Evolutionary conservation across 345 rosid genomes (phyloP), one percentile per base, ranked within the genome.

Genomic region (Balakata baccata): DNA sequence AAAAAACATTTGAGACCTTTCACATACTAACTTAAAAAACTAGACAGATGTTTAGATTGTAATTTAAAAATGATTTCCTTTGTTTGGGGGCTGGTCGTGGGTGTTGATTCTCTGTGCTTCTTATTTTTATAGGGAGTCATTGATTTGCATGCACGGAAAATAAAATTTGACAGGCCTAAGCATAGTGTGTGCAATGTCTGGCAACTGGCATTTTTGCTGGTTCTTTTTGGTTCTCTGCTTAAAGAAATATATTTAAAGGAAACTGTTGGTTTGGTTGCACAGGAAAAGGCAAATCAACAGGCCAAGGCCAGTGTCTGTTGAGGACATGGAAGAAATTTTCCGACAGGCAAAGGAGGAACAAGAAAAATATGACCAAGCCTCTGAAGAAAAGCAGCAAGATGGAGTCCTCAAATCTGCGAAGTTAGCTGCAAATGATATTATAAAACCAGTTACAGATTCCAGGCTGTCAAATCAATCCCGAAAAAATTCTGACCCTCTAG

Each of bases 231-330:
- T n/a, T n/a, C n/a, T n/a, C n/a, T n/a, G n/a, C 38, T 66, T 61
- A 23, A 58, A 39, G 5, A 14, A 0, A 57, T 20, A 57, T 22
- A 16, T 20, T 13, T 22, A 20, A 7, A 23, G 17, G 18, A 12
- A 29, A 46, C 25, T 77, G 3, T 3, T 65, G 10, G 11, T 56
- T 64, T 70, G 45, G 23, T 43, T 54, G 75, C 77, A 71, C 80
- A 92, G 98, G 47, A 88, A 80, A 84, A 85, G 83, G 75, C 91
- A 88, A 76, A 90, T 92, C 69, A 87, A 86, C 77, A 92, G 81
- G 74, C 98, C 98, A 23, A 87, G 89, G 78, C 94, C 97, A 37
- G 89, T 94, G 49, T 85, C 93, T 6, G 76, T 61, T 3, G 84
- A 81, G 68, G 95, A 92, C 43, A 83, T 94, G 72, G 92, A 94